Base-by-base conservation (phyloP, 1,284 basidiomycete genomes). In the Phylloporus gajari region DNA sequence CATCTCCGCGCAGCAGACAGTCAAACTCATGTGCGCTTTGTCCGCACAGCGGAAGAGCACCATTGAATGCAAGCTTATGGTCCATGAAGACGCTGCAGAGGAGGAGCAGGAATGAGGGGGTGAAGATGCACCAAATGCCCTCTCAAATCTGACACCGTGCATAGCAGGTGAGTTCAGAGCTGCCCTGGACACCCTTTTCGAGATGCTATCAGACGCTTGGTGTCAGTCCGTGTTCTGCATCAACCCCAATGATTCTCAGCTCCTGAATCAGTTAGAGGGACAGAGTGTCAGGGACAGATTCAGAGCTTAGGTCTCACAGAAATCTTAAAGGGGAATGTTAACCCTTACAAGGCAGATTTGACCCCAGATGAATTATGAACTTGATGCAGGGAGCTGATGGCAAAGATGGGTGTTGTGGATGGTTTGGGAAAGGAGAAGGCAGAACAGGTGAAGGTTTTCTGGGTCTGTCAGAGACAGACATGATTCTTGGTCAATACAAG, bases 201-300 rank as follows among this genome's bases (percentile, higher is more conserved):
- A 95, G 75, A 97, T 96, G 0, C 87, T 99, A 30, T 92, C 94
- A 70, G 97, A 98, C 76, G 94, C 95, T 21, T 95, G 98, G 84
- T 86, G 92, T 2, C 99, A 97, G 97, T 94, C 93, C 79, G 89
- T 98, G 9, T 94, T 98, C 83, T 98, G 96, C 80, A 83, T 99
- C 75, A 96, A 95, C 77, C 96, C 97, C 17, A 99, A 99, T 81
- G 97, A 98, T 84, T 94, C 95, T 30, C 96, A 98, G 81, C 85
- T 98, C 27, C 95, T 97, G 40, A 96, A 96, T 80, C 97, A 99
- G 83, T 86, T 98, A 69, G 97, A 99, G 85, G 95, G 95, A 5
- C 89, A 96, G 48, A 93, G 93, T 44, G 93, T 99, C 72, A 97
- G 82, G 94, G 95, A 1, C 97, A 99, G 84, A 93, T 98, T 68